Evolutionary conservation across 2,329 filamentous ascomycete genomes (phyloP).

Genomic region (Didymella segeticola): DNA sequence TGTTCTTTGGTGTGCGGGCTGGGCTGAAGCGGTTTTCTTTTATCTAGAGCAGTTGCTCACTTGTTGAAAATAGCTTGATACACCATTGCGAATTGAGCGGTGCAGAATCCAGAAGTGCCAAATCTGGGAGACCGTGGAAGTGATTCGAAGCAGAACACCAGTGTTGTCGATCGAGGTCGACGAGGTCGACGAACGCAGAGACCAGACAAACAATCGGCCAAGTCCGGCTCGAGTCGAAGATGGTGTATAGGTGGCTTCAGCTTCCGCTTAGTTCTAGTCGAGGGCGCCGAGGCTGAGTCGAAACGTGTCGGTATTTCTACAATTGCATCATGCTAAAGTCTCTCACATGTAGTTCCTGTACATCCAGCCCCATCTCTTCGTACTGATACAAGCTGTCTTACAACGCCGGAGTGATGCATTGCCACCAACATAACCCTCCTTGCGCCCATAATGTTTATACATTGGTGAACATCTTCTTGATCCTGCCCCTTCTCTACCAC

Average conservation of each 20-base stretch:
- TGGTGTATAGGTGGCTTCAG: too few relatives aligned
- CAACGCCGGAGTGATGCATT: slow-evolving; percentile 20
- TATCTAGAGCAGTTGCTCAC: slow-evolving; percentile 13
- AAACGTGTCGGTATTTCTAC: slow-evolving; percentile 11
- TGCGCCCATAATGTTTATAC: slow-evolving; percentile 5
- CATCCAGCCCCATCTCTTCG: not conserved
- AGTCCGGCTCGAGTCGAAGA: too few relatives aligned
- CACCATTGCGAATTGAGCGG: too few relatives aligned
- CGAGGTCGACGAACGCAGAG: too few relatives aligned
- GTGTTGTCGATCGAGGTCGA: too few relatives aligned
- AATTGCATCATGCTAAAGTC: not conserved
- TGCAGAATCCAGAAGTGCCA: too few relatives aligned
- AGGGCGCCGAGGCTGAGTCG: not conserved
- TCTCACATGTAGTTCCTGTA: slow-evolving; percentile 4
- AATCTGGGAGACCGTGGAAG: too few relatives aligned
- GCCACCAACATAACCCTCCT: not conserved
- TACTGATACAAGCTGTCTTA: slow-evolving; percentile 25
- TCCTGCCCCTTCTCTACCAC: slow-evolving; percentile 28
- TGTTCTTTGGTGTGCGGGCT: slow-evolving; percentile 36
- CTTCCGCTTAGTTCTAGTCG: not conserved
- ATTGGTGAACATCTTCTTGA: not conserved
- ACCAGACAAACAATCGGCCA: too few relatives aligned
- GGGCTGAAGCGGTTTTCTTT: slow-evolving; percentile 27
- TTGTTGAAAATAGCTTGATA: too few relatives aligned
- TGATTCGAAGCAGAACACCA: too few relatives aligned